A percentile compares a stretch with the other conserved stretches of the same genome.
phyloP scores from a whole-genome alignment of 2,329 filamentous ascomycete genomes.

The Cadophora luteo-olivacea region DNA sequence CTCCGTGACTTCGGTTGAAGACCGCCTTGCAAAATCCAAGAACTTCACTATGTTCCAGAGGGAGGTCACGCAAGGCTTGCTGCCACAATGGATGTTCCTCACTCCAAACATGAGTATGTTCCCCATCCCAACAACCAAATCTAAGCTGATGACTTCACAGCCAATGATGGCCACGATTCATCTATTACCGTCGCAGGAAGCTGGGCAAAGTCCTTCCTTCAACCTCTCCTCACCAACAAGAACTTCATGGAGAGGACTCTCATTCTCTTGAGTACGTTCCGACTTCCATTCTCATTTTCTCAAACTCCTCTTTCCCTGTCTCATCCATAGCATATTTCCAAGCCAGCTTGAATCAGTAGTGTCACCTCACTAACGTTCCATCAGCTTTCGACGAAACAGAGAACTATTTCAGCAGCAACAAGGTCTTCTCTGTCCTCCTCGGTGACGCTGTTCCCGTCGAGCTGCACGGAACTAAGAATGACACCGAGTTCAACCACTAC shows the following conservation, averaged over 20 bases:
- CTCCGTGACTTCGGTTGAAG: conserved; percentile 61
- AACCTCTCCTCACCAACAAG: conserved; percentile 70
- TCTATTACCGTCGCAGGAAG: conserved; percentile 69
- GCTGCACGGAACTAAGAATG: conserved; percentile 56
- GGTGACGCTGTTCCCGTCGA: conserved; percentile 56
- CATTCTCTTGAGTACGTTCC: conserved; percentile 55
- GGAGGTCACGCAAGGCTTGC: conserved; percentile 66
- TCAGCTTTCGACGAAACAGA: conserved; percentile 64
- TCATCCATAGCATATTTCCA: no score
- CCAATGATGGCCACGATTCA: conserved; percentile 76
- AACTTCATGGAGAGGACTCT: conserved; percentile 63
- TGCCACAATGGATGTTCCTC: conserved; percentile 77
- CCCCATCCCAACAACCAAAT: neutral
- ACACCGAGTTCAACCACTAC: conserved; percentile 55
- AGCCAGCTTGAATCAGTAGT: conserved; percentile 50
- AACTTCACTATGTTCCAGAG: conserved; percentile 72
- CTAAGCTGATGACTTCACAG: conserved; percentile 45
- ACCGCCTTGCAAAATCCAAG: conserved; percentile 73
- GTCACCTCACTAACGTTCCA: conserved; percentile 61
- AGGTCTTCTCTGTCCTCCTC: conserved; percentile 58
- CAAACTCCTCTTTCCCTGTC: conserved; percentile 54
- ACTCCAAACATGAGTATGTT: conserved; percentile 70
- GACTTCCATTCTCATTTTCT: conserved; percentile 41
- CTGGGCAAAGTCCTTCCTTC: conserved; percentile 74
- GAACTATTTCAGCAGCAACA: conserved; percentile 56